A percentile compares a stretch with the other conserved stretches of the same genome.
These are phyloP conservation scores for Nicotiana sylvestris DNA, from an alignment of 257 asterid genomes.

Conservation along the genomic window DNA sequence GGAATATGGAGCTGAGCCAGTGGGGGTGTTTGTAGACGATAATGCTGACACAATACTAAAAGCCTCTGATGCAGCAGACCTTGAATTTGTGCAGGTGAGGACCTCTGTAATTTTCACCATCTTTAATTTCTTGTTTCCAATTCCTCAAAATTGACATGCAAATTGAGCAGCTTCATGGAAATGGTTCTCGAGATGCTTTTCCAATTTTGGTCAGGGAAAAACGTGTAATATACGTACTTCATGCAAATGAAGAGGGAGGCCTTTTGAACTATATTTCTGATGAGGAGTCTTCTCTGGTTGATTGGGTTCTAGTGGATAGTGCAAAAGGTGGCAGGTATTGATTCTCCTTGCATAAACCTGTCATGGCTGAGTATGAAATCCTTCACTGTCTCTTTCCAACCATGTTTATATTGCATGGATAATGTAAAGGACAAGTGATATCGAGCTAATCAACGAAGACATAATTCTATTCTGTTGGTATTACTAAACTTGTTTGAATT, in stretches of 20 bases:
- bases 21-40: conserved; percentile 94
- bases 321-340: conserved; percentile 89
- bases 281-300: conserved; percentile 69
- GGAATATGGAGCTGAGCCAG: conserved; percentile 74
- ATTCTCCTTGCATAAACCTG: neutral
- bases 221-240: conserved; percentile 71
- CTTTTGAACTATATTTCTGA: conserved; percentile 68
- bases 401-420: too few species aligned
- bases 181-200: conserved; percentile 75
- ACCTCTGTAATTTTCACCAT: conserved; percentile 6
- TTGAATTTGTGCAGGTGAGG: conserved; percentile 84
- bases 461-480: neutral
- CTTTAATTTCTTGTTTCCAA: conserved; percentile 13
- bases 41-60: conserved; percentile 65
- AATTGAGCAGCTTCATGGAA: conserved; percentile 77
- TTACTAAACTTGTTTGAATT: neutral
- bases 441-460: neutral
- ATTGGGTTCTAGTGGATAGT: conserved; percentile 93
- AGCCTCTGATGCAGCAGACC: conserved; percentile 66
- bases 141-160: conserved; percentile 4
- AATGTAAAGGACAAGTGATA: too few species aligned
- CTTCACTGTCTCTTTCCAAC: neutral
- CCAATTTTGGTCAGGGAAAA: conserved; percentile 44
- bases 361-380: neutral
- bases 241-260: conserved; percentile 64